A percentile compares a stretch with the other conserved stretches of the same genome.
Evolutionary conservation across 208 protist genomes (phyloP).

Genomic region (Leishmania aethiopica): DNA sequence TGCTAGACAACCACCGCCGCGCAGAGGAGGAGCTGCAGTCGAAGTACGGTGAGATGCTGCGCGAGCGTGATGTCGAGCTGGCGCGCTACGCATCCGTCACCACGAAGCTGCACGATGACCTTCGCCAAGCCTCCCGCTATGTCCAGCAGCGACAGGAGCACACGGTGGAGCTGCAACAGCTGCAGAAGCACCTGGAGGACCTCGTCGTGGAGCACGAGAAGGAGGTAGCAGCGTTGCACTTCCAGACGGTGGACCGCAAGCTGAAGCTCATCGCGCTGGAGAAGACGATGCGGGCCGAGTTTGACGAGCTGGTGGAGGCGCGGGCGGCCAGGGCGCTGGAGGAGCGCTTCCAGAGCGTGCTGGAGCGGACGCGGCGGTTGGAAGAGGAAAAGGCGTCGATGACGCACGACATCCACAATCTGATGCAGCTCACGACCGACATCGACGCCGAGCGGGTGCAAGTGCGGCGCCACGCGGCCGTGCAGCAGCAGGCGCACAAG

Average conservation of each 20-base stretch:
- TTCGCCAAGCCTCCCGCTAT: constrained; percentile 55
- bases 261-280: constrained; percentile 80
- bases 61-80: constrained; percentile 69
- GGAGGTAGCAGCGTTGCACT: constrained; percentile 69
- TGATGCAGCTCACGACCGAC: constrained; percentile 58
- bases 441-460: constrained; percentile 51
- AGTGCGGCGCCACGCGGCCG: constrained; percentile 44
- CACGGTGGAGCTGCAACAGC: constrained; percentile 60
- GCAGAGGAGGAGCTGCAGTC: constrained; percentile 37
- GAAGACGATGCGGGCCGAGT: constrained; percentile 67
- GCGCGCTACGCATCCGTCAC: constrained; percentile 47
- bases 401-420: constrained; percentile 66
- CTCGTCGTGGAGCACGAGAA: constrained; percentile 55
- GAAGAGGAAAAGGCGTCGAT: constrained; percentile 57
- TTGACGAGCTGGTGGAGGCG: constrained; percentile 53
- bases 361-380: constrained; percentile 51
- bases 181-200: constrained; percentile 69
- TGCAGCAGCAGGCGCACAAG: constrained; percentile 63
- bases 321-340: constrained; percentile 52
- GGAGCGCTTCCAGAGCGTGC: constrained; percentile 39
- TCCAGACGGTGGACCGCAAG: constrained; percentile 84
- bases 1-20: constrained; percentile 32
- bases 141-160: constrained; percentile 71
- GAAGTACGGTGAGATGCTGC: constrained; percentile 58
- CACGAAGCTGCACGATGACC: constrained; percentile 64